These are phyloP conservation scores for Paramyrothecium sp. DNA, from an alignment of 2,329 filamentous ascomycete genomes.

Conservation along the genomic window DNA sequence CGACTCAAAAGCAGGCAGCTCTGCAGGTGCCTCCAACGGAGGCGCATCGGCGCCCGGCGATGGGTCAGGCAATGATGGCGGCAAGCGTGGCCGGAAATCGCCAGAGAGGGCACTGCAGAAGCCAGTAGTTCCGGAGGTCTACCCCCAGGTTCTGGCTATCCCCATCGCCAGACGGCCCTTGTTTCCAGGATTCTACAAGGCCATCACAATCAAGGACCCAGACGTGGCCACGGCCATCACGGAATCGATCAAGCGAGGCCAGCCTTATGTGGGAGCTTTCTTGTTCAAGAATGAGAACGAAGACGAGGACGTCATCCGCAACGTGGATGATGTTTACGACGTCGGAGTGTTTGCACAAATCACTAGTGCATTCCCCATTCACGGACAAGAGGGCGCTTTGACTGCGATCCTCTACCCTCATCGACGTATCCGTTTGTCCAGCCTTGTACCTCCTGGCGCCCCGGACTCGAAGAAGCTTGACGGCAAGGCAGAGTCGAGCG, in stretches of 20 bases:
- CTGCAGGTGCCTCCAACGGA: constrained; percentile 50
- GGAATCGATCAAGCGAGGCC: constrained; percentile 94
- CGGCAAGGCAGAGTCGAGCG: constrained; percentile 43
- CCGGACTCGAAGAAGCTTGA: constrained; percentile 51
- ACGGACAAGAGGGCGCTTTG: constrained; percentile 79
- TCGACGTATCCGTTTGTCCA: constrained; percentile 86
- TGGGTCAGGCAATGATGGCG: constrained; percentile 56
- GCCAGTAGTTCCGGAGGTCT: constrained; percentile 87
- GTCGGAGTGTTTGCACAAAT: constrained; percentile 97
- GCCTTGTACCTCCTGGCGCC: constrained; percentile 69
- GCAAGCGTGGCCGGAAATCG: constrained; percentile 71
- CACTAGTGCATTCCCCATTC: constrained; percentile 90
- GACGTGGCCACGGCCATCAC: constrained; percentile 90
- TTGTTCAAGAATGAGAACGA: constrained; percentile 94
- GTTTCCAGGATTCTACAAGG: constrained; percentile 98
- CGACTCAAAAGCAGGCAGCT: constrained; percentile 57
- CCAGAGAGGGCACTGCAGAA: constrained; percentile 79
- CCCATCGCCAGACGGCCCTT: constrained; percentile 91
- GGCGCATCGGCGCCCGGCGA: constrained; percentile 51
- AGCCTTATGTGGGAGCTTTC: constrained; percentile 96
- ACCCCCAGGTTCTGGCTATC: constrained; percentile 96
- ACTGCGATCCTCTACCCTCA: constrained; percentile 97
- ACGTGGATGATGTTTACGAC: constrained; percentile 87
- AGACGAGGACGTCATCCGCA: constrained; percentile 91
- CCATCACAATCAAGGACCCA: constrained; percentile 91